These are phyloP conservation scores for Infundibulicybe gibba DNA, from an alignment of 768 basidiomycete genomes.

Conservation along the genomic window DNA sequence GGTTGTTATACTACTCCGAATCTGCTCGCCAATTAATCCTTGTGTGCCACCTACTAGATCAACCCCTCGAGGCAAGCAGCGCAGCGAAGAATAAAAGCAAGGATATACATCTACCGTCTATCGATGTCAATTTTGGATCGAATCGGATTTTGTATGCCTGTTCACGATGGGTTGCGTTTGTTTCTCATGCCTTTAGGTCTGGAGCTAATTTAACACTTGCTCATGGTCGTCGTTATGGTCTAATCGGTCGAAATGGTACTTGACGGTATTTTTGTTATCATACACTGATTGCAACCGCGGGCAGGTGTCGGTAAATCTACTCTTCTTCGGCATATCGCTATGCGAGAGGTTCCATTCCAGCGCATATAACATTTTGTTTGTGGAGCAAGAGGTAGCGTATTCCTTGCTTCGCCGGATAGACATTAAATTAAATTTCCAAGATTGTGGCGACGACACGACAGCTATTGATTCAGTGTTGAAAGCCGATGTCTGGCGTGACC, in stretches of 20 bases:
- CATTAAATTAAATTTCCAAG: constrained; percentile 31
- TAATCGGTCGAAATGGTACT: constrained; percentile 85
- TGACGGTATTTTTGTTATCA: neutral
- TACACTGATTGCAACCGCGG: neutral
- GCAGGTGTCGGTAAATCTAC: constrained; percentile 95
- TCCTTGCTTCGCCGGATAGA: neutral
- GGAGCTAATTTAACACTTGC: constrained; percentile 86
- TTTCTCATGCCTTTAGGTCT: constrained; percentile 42
- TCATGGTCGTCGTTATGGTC: constrained; percentile 84
- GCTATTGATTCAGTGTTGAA: constrained; percentile 96
- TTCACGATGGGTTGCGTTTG: neutral
- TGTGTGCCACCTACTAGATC: constrained; percentile 42
- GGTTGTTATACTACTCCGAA: constrained; percentile 33
- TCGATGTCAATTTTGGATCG: constrained; percentile 95
- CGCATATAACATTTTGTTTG: constrained; percentile 97
- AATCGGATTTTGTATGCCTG: constrained; percentile 79
- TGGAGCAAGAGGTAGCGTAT: constrained; percentile 84
- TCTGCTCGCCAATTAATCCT: neutral
- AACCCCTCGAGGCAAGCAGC: constrained; percentile 86
- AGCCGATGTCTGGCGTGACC: constrained; percentile 99
- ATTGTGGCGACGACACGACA: constrained; percentile 87
- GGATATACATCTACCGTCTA: constrained; percentile 90
- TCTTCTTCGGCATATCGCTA: constrained; percentile 87
- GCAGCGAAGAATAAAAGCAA: constrained; percentile 93
- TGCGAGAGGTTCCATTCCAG: constrained; percentile 94